Base-by-base conservation (phyloP, 1,284 basidiomycete species). In the Peniophora sp. region DNA sequence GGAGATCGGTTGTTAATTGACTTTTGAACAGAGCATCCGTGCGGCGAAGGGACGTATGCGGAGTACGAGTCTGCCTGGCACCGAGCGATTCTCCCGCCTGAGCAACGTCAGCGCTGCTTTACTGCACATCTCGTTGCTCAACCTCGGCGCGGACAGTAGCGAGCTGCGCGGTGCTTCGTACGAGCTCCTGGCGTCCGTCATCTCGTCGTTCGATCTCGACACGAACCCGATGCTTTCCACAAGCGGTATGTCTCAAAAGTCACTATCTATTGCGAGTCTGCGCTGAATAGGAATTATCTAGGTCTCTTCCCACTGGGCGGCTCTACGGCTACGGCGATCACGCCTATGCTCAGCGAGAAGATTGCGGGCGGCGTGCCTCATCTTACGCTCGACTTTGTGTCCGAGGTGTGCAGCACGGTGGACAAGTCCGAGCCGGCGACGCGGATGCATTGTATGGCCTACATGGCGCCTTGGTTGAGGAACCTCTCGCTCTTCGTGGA, bases 381-480 rank as follows among this genome's bases (percentile, higher is more conserved):
- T 25, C 70, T 94, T 44, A 93, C 92, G 0, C 71, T 95, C 19
- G 91, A 94, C 64, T 91, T 95, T 68, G 72, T 95, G 51, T 81
- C 83, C 19, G 92, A 94, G 67, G 87, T 93, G 47, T 80, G 81
- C 24, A 73, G 78, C 3, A 75, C 78, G 23, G 78, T 89, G 65
- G 76, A 81, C 52, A 81, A 80, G 62, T 59, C 68, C 3, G 65
- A 71, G 5, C 65, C 64, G 2, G 55, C 77, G 1, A 82, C 83
- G 51, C 81, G 84, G 50, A 78, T 89, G 24, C 78, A 78, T 50
- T 91, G 84, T 59, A 65, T 93, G 17, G 81, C 86, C 54, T 93
- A 92, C 61, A 76, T 94, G 70, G 79, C 77, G 44, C 90, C 92
- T 2, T 96, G 92, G 92, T 75, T 95, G 45, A 82, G 77, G 63